Evolutionary conservation across 2,329 filamentous ascomycete species (phyloP), one percentile per base, ranked within the genome.

Genomic region (Mollisiaceae sp.): DNA sequence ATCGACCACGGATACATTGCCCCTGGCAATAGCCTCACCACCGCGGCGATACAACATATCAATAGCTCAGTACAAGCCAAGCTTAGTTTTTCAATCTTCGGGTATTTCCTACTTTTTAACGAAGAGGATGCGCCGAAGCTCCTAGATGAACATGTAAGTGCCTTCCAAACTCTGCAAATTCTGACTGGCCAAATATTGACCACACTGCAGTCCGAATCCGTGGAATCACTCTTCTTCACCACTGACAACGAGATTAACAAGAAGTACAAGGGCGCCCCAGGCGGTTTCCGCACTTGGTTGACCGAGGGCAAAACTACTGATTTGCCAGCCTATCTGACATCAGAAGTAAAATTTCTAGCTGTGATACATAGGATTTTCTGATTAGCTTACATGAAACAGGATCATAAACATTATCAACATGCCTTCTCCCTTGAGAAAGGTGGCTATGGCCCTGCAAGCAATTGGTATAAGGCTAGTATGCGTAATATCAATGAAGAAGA

Each of bases 71-170:
- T 41, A 9, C 38, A 41, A 41, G 38, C 11, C 11, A 12, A 41
- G 11, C 11, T 41, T 12, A 9, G 38, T 14, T 41, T 14, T 18
- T 41, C 38, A 3, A 18, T 41, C 38, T 41, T 41, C 15, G 38
- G 38, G 15, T 41, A 41, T 18, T 41, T 41, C 15, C 15, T 41
- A 18, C 12, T 41, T 18, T 41, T 41, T 18, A 59, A 68, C 32
- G 64, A 67, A 60, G 64, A 68, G 41, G 64, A 67, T 65, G 64
- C 66, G 41, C 27, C 59, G 15, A 59, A 66, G 59, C 43, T 70
- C 24, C 43, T 67, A 27, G 38, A 58, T 63, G 59, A 60, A 47
- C 59, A 68, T 63, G 64, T 61, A 59, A 62, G 65, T 69, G 45
- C 50, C 55, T 54, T 61, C 50, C 56, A 65, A 56, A 62, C 59